Conservation (phyloP, 768 basidiomycete species). For the Boletus insuetus region DNA sequence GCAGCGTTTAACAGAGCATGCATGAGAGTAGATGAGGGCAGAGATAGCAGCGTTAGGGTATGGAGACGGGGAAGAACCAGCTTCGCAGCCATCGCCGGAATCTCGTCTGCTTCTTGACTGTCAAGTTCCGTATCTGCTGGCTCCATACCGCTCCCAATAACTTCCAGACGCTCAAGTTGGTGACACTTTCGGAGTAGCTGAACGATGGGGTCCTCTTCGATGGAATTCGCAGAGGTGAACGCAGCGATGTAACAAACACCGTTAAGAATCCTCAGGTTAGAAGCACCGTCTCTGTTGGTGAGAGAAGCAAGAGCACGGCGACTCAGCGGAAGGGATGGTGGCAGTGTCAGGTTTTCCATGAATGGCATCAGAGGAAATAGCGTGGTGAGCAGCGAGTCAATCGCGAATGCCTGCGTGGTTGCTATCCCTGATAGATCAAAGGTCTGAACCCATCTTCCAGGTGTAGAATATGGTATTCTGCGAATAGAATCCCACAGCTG, state of each 20-base stretch:
- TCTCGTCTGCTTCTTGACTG: constrained; percentile 12
- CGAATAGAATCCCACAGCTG: constrained; percentile 86
- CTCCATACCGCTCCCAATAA: constrained; percentile 60
- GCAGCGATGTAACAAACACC: constrained; percentile 53
- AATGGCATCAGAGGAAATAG: constrained; percentile 71
- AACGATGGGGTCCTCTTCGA: constrained; percentile 54
- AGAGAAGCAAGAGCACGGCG: constrained; percentile 54
- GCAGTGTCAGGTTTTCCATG: constrained; percentile 51
- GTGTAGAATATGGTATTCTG: constrained; percentile 81
- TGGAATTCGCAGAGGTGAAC: constrained; percentile 21
- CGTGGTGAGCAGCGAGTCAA: constrained; percentile 62
- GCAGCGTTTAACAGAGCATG: constrained; percentile 54
- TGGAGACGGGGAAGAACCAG: constrained; percentile 57
- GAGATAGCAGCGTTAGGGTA: constrained; percentile 59
- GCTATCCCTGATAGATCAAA: constrained; percentile 66
- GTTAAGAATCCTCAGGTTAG: constrained; percentile 48
- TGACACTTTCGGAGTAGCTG: constrained; percentile 52
- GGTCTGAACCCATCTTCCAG: constrained; percentile 80
- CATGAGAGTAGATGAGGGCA: constrained; percentile 65
- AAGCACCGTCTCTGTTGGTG: constrained; percentile 47
- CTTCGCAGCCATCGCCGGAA: constrained; percentile 33
- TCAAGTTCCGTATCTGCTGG: constrained; percentile 44
- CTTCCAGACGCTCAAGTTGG: constrained; percentile 60
- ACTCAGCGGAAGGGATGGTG: constrained; percentile 58
- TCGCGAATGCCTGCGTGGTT: constrained; percentile 44